Conservation (phyloP, 2,329 filamentous ascomycete species). For the Aspergillus ochraceus region DNA sequence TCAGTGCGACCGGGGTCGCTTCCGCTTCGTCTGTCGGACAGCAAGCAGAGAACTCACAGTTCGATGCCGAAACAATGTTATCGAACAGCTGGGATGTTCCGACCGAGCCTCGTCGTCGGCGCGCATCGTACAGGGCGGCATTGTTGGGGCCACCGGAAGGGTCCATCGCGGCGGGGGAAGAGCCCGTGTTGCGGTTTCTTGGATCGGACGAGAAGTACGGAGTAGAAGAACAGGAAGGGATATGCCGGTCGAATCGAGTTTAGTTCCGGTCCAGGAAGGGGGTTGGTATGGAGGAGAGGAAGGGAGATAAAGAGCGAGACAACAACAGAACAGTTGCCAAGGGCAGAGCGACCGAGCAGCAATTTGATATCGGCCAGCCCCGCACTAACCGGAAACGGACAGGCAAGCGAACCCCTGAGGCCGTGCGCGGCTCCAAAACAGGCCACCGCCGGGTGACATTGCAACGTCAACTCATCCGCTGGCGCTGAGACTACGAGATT, state of each 20-base stretch:
- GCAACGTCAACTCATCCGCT: slow-evolving; percentile 47
- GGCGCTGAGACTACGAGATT: slow-evolving; percentile 34
- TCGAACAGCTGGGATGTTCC: slow-evolving; percentile 74
- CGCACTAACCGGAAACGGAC: slow-evolving; percentile 43
- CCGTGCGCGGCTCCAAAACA: slow-evolving; percentile 43
- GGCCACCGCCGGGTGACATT: slow-evolving; percentile 41
- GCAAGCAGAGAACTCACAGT: slow-evolving; percentile 64
- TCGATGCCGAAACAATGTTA: slow-evolving; percentile 93
- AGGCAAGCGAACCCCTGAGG: slow-evolving; percentile 46
- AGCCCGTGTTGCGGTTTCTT: background rate
- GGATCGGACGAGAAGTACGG: background rate
- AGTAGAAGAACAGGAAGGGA: too few species aligned
- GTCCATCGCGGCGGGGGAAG: slow-evolving; percentile 29
- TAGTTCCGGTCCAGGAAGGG: background rate
- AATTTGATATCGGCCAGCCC: slow-evolving; percentile 45
- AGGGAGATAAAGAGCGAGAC: slow-evolving; percentile 1
- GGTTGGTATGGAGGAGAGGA: background rate
- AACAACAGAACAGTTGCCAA: slow-evolving; percentile 12
- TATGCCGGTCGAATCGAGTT: too few species aligned
- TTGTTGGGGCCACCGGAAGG: slow-evolving; percentile 39
- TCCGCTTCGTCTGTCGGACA: background rate
- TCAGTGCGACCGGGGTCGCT: background rate
- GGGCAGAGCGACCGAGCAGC: slow-evolving; percentile 16
- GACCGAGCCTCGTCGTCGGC: slow-evolving; percentile 43
- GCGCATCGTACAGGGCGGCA: slow-evolving; percentile 46